Conservation (phyloP, 257 asterid genomes). For the Lithospermum erythrorhizon region DNA sequence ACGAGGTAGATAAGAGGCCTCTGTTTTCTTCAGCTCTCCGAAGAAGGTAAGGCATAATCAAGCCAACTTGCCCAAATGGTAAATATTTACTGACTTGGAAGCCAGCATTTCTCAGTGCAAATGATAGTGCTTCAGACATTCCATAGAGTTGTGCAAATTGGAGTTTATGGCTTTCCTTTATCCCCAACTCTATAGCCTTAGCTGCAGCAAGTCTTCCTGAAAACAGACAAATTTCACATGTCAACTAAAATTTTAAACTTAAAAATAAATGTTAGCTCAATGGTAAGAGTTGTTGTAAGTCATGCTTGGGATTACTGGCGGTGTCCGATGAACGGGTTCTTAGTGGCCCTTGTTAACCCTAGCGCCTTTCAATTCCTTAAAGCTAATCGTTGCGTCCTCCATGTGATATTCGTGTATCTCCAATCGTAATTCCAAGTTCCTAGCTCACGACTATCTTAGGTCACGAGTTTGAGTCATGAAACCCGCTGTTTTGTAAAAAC, state of each 20-base stretch:
- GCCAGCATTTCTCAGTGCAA: slow-evolving; percentile 52
- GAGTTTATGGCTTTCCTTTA: slow-evolving; percentile 30
- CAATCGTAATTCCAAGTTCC: too few species aligned
- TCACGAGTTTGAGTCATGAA: too few species aligned
- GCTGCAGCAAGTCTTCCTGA: slow-evolving; percentile 57
- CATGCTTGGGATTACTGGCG: too few species aligned
- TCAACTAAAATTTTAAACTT: background rate
- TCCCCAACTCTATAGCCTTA: slow-evolving; percentile 51
- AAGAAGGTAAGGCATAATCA: slow-evolving; percentile 74
- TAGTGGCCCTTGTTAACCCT: too few species aligned
- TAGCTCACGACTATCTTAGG: too few species aligned
- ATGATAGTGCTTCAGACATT: slow-evolving; percentile 73
- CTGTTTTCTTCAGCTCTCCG: slow-evolving; percentile 94
- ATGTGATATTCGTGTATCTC: too few species aligned
- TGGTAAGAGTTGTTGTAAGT: too few species aligned
- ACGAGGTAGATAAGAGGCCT: slow-evolving; percentile 53
- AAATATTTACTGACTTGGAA: slow-evolving; percentile 22
- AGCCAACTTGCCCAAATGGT: slow-evolving; percentile 86
- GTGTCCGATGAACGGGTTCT: too few species aligned
- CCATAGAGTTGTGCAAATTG: slow-evolving; percentile 91
- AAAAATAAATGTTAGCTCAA: too few species aligned
- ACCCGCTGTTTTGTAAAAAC: too few species aligned
- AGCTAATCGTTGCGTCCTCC: too few species aligned
- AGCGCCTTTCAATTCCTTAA: too few species aligned
- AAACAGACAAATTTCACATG: background rate